Conservation (phyloP, 768 basidiomycete genomes). For the Leccinellum albellum region DNA sequence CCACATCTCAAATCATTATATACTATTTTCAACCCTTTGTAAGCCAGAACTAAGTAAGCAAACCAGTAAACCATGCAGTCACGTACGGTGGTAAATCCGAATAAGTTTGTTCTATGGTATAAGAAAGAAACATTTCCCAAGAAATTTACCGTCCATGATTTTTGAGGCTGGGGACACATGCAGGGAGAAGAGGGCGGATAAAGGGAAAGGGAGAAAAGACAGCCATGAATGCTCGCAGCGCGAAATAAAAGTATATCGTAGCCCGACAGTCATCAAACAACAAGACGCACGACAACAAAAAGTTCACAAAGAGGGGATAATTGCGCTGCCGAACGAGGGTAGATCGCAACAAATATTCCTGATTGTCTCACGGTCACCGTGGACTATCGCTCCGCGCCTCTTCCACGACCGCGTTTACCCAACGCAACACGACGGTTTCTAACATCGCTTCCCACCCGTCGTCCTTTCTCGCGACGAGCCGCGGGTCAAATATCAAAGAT, state of each 20-base stretch:
- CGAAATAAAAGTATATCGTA: neutral
- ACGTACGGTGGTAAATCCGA: neutral
- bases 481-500: slow-evolving; percentile 66
- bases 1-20: neutral
- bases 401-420: slow-evolving; percentile 65
- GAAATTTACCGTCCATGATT: neutral
- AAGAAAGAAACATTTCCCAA: neutral
- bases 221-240: neutral
- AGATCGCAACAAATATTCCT: neutral
- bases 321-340: too few species aligned
- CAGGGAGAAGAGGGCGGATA: neutral
- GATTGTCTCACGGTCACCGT: slow-evolving; percentile 13
- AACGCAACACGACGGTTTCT: slow-evolving; percentile 54
- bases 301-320: neutral
- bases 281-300: neutral
- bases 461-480: slow-evolving; percentile 66
- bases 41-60: neutral
- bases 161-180: neutral
- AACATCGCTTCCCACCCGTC: slow-evolving; percentile 83
- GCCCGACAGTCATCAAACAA: neutral
- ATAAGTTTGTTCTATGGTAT: neutral
- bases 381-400: slow-evolving; percentile 50
- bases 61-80: neutral
- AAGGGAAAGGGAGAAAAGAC: neutral
- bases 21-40: neutral